Conservation (phyloP, 768 basidiomycete species). For the Hygrophorus pudorinus region DNA sequence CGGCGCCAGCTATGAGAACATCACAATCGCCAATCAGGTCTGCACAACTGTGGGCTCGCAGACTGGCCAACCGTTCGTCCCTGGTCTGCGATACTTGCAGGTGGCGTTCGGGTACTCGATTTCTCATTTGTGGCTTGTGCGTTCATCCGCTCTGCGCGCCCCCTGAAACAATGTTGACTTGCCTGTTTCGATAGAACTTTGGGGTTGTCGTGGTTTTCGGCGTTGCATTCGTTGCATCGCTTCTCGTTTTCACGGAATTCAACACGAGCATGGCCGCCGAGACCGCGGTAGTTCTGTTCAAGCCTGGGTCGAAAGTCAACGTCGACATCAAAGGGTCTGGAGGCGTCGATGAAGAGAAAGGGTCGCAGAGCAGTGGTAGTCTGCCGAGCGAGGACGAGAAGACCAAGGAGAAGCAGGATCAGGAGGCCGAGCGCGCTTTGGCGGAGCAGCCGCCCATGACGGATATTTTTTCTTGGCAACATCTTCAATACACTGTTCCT, state of each 20-base stretch:
- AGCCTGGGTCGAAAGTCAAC: slow-evolving; percentile 39
- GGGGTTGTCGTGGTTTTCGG: slow-evolving; percentile 66
- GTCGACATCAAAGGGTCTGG: slow-evolving; percentile 21
- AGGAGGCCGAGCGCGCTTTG: slow-evolving; percentile 20
- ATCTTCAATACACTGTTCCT: slow-evolving; percentile 56
- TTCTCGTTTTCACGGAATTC: slow-evolving; percentile 52
- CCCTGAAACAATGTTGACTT: slow-evolving; percentile 24
- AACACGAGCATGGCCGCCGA: slow-evolving; percentile 30
- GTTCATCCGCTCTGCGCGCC: slow-evolving; percentile 38
- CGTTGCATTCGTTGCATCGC: slow-evolving; percentile 39
- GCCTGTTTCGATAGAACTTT: slow-evolving; percentile 34
- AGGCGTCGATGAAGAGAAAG: slow-evolving; percentile 27
- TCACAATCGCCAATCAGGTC: slow-evolving; percentile 56
- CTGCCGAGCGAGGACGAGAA: too few relatives aligned
- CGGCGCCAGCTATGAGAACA: slow-evolving; percentile 50
- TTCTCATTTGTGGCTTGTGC: slow-evolving; percentile 33
- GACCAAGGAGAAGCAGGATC: too few relatives aligned
- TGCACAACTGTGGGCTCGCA: slow-evolving; percentile 63
- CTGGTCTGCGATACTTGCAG: slow-evolving; percentile 43
- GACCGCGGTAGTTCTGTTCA: slow-evolving; percentile 47
- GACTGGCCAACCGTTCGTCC: slow-evolving; percentile 49
- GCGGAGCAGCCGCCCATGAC: slow-evolving; percentile 33
- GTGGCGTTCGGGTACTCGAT: slow-evolving; percentile 39
- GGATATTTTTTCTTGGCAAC: slow-evolving; percentile 75
- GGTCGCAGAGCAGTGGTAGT: neutral